Evolutionary conservation across 495 filamentous ascomycete genomes (phyloP).

Genomic region (Aspergillus indologenus): DNA sequence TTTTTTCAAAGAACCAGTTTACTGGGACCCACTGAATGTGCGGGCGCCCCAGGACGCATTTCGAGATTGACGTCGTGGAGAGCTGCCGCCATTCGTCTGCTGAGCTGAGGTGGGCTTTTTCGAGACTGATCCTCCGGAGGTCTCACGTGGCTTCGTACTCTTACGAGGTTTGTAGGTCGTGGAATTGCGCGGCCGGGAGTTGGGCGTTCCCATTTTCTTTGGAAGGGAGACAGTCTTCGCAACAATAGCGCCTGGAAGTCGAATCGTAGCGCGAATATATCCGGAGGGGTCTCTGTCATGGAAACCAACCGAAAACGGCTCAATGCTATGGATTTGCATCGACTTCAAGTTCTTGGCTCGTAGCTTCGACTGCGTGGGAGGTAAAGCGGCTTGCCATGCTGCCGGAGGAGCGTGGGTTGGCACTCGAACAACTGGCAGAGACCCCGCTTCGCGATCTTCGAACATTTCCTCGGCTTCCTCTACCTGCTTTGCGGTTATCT

Average conservation of each 20-base stretch:
- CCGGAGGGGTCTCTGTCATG: conserved; percentile 39
- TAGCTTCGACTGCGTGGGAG: conserved; percentile 29
- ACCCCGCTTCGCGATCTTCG: conserved; percentile 78
- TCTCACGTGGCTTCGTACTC: conserved; percentile 34
- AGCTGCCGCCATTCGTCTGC: conserved; percentile 23
- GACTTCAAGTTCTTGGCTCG: conserved; percentile 36
- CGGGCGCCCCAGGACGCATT: conserved; percentile 35
- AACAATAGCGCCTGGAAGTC: conserved; percentile 34
- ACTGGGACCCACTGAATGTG: conserved; percentile 23
- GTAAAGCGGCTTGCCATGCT: conserved; percentile 47
- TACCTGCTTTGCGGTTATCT: conserved; percentile 56
- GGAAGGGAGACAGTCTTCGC: conserved; percentile 31
- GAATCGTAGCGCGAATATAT: conserved; percentile 31
- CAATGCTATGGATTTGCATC: conserved; percentile 41
- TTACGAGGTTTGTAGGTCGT: conserved; percentile 37
- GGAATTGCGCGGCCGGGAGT: conserved; percentile 27
- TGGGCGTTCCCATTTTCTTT: conserved; percentile 27
- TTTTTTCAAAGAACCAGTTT: conserved; percentile 14
- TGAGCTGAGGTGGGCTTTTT: conserved; percentile 32
- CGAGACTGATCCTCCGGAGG: conserved; percentile 17
- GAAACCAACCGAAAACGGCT: conserved; percentile 31
- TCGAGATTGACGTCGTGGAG: conserved; percentile 31
- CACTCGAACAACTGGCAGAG: conserved; percentile 65
- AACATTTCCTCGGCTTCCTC: conserved; percentile 79
- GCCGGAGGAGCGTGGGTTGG: conserved; percentile 57